Evolutionary conservation across 1,284 basidiomycete species (phyloP).

Genomic region (Ceratobasidium sp.): DNA sequence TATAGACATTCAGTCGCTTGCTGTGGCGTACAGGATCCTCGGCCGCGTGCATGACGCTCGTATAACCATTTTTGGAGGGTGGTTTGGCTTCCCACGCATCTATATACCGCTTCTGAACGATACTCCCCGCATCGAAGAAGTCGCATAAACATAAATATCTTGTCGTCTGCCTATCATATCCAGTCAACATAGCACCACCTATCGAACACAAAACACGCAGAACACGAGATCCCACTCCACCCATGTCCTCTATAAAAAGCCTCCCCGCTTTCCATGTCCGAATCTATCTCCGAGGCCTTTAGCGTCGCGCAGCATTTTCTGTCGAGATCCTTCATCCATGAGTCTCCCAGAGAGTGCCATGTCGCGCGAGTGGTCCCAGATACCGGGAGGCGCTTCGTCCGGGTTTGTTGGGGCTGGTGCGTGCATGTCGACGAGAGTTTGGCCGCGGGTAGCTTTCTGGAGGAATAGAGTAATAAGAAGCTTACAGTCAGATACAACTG

Average conservation of each 20-base stretch:
- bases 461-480: background rate
- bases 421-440: conserved; percentile 79
- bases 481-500: conserved; percentile 23
- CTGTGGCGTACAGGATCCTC: no score
- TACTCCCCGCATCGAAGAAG: no score
- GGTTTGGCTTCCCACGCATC: no score
- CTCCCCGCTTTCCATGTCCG: conserved; percentile 64
- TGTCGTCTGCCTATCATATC: no score
- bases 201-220: no score
- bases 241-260: conserved; percentile 52
- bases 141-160: no score
- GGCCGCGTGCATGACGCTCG: no score
- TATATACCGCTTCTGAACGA: no score
- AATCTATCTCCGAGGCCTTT: conserved; percentile 84
- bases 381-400: conserved; percentile 69
- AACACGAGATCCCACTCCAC: no score
- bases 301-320: conserved; percentile 82
- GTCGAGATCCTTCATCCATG: conserved; percentile 85
- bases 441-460: conserved; percentile 75
- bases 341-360: conserved; percentile 87
- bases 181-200: no score
- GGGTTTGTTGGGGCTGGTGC: conserved; percentile 58
- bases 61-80: no score
- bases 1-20: no score
- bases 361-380: conserved; percentile 91